Conservation (phyloP, 768 basidiomycete species). For the Sarcodon aspratus region DNA sequence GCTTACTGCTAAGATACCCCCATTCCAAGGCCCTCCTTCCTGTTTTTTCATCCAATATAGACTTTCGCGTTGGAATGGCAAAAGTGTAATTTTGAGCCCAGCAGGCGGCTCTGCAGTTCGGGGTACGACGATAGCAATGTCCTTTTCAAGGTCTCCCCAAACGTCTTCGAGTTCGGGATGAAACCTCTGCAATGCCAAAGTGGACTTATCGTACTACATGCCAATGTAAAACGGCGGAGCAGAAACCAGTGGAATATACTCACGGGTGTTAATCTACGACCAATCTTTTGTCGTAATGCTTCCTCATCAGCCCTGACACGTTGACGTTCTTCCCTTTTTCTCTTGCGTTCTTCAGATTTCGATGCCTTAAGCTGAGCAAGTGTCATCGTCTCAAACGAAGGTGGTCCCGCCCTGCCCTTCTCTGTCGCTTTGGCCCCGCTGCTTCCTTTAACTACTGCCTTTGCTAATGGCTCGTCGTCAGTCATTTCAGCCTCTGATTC, state of each 20-base stretch:
- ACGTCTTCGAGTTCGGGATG: constrained; percentile 76
- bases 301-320: constrained; percentile 35
- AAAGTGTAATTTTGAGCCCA: constrained; percentile 71
- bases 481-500: constrained; percentile 17
- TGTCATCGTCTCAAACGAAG: too few species aligned
- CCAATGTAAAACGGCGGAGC: constrained; percentile 3
- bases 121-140: constrained; percentile 49
- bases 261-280: constrained; percentile 66
- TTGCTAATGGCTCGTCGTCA: constrained; percentile 8
- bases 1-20: constrained; percentile 85
- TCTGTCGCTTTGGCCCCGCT: constrained; percentile 18
- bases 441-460: constrained; percentile 2
- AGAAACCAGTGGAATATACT: constrained; percentile 11
- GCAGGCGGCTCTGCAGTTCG: constrained; percentile 67
- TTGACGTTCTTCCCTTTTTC: constrained; percentile 10
- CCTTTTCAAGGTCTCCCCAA: constrained; percentile 78
- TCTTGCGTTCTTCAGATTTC: constrained; percentile 3
- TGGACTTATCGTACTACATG: constrained; percentile 57
- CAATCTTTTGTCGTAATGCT: constrained; percentile 42
- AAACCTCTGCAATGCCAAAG: constrained; percentile 47
- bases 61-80: constrained; percentile 95
- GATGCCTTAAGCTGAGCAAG: constrained; percentile 14
- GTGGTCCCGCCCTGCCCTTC: constrained; percentile 21
- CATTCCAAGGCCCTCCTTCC: constrained; percentile 77
- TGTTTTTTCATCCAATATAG: constrained; percentile 94